Conservation (phyloP, 2,329 filamentous ascomycete species). For the Claviceps africana region DNA sequence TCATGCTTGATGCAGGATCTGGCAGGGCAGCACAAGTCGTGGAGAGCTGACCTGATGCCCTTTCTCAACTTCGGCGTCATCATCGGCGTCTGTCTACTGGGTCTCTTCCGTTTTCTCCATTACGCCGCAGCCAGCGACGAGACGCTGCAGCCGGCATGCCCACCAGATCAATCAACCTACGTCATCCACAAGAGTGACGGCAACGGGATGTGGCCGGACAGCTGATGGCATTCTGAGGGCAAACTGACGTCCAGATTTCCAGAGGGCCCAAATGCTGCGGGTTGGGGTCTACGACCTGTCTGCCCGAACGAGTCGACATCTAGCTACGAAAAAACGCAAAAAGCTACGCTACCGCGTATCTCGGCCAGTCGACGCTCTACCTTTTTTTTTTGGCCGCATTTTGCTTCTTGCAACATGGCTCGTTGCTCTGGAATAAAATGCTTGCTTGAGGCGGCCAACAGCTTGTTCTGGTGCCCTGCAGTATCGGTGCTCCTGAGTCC, state of each 20-base stretch:
- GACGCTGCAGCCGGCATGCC: conserved; percentile 10
- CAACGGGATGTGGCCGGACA: conserved; percentile 33
- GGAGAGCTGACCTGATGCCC: conserved; percentile 38
- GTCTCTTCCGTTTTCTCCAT: conserved; percentile 34
- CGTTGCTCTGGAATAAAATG: too few species aligned
- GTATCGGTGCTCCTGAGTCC: too few species aligned
- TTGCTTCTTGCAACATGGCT: background rate
- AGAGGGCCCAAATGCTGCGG: conserved; percentile 19
- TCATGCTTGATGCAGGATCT: conserved; percentile 17
- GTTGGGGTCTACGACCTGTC: conserved; percentile 30
- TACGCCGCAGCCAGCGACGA: conserved; percentile 11
- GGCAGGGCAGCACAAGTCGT: conserved; percentile 22
- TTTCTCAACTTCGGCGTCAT: conserved; percentile 45
- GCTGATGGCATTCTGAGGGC: conserved; percentile 31
- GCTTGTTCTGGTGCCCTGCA: too few species aligned
- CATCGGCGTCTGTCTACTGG: conserved; percentile 34
- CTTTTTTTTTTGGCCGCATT: background rate
- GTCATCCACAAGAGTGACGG: conserved; percentile 32
- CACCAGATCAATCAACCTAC: conserved; percentile 21
- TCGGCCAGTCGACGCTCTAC: background rate
- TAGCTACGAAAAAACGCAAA: background rate
- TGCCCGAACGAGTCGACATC: conserved; percentile 17
- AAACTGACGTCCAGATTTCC: conserved; percentile 34
- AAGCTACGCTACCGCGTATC: background rate
- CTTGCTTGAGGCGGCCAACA: too few species aligned